These are phyloP conservation scores for Sarocladium strictum DNA, from an alignment of 2,329 filamentous ascomycete species.

Conservation along the genomic window DNA sequence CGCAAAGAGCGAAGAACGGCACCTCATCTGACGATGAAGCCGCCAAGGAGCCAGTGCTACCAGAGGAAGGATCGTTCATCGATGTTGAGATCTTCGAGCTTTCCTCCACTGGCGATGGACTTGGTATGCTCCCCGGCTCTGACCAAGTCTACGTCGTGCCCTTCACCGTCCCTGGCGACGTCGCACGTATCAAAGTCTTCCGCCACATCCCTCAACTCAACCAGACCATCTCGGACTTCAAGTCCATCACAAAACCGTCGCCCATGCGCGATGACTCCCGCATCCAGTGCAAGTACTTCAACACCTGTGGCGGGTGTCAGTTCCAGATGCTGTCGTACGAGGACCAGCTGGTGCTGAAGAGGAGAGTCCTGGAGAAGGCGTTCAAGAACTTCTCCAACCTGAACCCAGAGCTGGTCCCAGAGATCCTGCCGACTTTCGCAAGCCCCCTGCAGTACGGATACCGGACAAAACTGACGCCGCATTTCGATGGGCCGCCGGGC, in stretches of 20 bases:
- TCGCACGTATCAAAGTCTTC: constrained; percentile 70
- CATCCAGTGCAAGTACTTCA: constrained; percentile 81
- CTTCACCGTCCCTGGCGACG: constrained; percentile 82
- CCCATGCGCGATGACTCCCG: constrained; percentile 70
- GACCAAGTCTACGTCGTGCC: constrained; percentile 75
- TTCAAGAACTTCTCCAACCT: constrained; percentile 88
- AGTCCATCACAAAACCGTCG: constrained; percentile 70
- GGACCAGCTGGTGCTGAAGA: constrained; percentile 81
- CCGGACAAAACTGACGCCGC: constrained; percentile 92
- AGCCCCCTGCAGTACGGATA: constrained; percentile 91
- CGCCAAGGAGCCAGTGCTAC: constrained; percentile 34
- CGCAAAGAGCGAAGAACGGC: constrained; percentile 26
- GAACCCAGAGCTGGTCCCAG: constrained; percentile 66
- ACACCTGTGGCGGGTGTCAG: constrained; percentile 84
- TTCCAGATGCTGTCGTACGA: constrained; percentile 94
- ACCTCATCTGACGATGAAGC: constrained; percentile 21
- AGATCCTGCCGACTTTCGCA: constrained; percentile 77
- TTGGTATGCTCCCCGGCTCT: constrained; percentile 65
- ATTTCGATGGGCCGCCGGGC: constrained; percentile 76
- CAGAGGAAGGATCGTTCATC: constrained; percentile 66
- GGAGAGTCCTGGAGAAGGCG: constrained; percentile 80
- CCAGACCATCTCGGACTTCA: constrained; percentile 75
- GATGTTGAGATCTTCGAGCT: constrained; percentile 76
- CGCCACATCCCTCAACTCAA: constrained; percentile 59
- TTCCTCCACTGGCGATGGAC: constrained; percentile 87